Evolutionary conservation across 805 yeast genomes (phyloP), one percentile per base, ranked within the genome.

Genomic region (Ogataea trehalophila): DNA sequence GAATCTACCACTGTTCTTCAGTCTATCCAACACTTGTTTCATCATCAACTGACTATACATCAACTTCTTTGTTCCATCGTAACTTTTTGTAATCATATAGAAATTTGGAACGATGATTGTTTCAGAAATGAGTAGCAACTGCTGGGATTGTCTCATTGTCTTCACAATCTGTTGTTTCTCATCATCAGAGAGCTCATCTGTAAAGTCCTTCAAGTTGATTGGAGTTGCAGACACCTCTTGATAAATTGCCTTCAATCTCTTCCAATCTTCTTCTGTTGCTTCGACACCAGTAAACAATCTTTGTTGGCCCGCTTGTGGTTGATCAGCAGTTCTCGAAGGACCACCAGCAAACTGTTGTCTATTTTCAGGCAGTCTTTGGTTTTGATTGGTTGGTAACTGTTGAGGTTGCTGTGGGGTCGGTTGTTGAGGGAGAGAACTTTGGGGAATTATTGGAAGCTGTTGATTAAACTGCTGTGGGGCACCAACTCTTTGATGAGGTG

Each of bases 31-130:
- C 50, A 88, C 85, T 60, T 83, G 85, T 58, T 81, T 83, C 39
- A 87, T 81, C 83, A 88, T 83, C 50, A 81, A 76, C 65, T 88
- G 83, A 74, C 87, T 79, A 61, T 86, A 91, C 50, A 90, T 74
- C 49, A 90, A 76, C 55, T 87, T 78, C 58, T 80, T 81, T 1
- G 95, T 85, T 9, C 87, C 91, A 43, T 82, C 87, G 42, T 74
- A 76, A 62, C 85, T 86, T 56, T 83, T 81, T 1, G 95, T 85
- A 50, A 87, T 72, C 49, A 85, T 76, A 60, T 79, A 89, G 58
- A 87, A 87, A 59, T 86, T 82, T 35, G 95, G 89, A 37, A 87
- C 80, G 39, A 89, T 72, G 33, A 65, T 57, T 50, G 83, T 83
- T 60, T 88, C 95, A 16, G 85, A 84, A 52, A 83, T 76, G 35